Conservation (phyloP, 108 stramenopile species). For the Thalassiosira profunda region DNA sequence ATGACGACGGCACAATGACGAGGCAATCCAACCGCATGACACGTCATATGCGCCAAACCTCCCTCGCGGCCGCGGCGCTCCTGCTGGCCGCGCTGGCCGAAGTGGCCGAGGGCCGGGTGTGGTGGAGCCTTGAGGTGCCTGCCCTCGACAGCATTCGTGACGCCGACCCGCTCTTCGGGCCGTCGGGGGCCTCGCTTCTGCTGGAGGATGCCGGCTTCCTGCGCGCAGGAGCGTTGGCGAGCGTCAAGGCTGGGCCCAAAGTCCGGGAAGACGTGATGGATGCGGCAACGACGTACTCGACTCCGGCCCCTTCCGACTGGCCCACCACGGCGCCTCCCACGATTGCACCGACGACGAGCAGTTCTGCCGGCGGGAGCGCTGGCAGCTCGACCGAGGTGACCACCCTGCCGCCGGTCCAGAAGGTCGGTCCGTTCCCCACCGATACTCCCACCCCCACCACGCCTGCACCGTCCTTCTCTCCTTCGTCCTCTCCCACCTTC, state of each 20-base stretch:
- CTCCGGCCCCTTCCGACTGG: no score
- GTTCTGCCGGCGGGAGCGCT: no score
- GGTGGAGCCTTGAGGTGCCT: constrained; percentile 22
- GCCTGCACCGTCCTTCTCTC: neutral
- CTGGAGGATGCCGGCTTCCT: constrained; percentile 36
- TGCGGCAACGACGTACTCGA: no score
- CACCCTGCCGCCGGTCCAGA: neutral
- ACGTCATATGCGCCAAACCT: no score
- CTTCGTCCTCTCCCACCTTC: constrained; percentile 11
- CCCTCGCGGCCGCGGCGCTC: no score
- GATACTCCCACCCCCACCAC: neutral
- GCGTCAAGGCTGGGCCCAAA: neutral
- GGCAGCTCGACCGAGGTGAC: no score
- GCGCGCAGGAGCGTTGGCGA: constrained; percentile 4
- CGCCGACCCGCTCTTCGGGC: constrained; percentile 26
- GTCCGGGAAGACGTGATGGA: no score
- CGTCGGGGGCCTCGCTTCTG: constrained; percentile 18
- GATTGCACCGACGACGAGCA: no score
- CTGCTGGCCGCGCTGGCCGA: no score
- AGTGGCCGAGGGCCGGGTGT: constrained; percentile 23
- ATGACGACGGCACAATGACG: no score
- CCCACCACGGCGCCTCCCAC: no score
- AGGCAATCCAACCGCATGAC: no score
- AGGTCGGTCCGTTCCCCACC: neutral
- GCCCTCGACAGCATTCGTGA: constrained; percentile 18